phyloP scores from a whole-genome alignment of 2,329 filamentous ascomycete species.

The Cytospora leucostoma region DNA sequence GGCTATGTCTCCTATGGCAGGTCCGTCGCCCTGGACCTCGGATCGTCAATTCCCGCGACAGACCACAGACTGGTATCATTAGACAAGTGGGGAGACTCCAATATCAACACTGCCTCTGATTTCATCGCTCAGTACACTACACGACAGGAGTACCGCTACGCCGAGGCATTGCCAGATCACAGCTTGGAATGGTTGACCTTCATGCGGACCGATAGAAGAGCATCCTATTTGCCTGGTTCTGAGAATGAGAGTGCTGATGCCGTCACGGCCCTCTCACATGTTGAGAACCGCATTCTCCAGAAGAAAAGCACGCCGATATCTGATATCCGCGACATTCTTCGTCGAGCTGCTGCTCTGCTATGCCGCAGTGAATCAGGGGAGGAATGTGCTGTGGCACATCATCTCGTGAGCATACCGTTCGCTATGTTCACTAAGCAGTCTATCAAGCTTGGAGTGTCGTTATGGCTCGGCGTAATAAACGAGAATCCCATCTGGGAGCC shows the following conservation, averaged over 20 bases:
- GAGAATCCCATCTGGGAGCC: conserved; percentile 90
- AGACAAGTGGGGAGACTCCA: conserved; percentile 69
- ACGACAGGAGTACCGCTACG: conserved; percentile 90
- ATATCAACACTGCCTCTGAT: conserved; percentile 90
- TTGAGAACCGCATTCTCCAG: conserved; percentile 70
- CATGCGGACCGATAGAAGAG: conserved; percentile 55
- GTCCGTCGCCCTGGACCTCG: conserved; percentile 93
- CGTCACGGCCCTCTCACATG: conserved; percentile 67
- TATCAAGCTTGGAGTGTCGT: conserved; percentile 89
- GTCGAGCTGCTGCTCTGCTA: conserved; percentile 81
- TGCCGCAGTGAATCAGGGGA: conserved; percentile 71
- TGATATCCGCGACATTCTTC: conserved; percentile 79
- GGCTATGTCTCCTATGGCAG: conserved; percentile 90
- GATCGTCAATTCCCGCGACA: conserved; percentile 78
- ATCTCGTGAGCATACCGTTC: conserved; percentile 92
- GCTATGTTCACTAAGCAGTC: conserved; percentile 90
- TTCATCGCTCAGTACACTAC: conserved; percentile 97
- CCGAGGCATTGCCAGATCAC: conserved; percentile 71
- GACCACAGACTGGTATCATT: conserved; percentile 86
- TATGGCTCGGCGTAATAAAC: conserved; percentile 97
- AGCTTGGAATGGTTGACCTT: conserved; percentile 66
- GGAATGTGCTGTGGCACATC: conserved; percentile 77
- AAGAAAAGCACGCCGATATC: conserved; percentile 70
- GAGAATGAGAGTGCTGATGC: conserved; percentile 59
- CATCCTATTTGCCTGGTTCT: conserved; percentile 54